Base-by-base conservation (phyloP, 805 yeast genomes). In the Starmera pachycereana region DNA sequence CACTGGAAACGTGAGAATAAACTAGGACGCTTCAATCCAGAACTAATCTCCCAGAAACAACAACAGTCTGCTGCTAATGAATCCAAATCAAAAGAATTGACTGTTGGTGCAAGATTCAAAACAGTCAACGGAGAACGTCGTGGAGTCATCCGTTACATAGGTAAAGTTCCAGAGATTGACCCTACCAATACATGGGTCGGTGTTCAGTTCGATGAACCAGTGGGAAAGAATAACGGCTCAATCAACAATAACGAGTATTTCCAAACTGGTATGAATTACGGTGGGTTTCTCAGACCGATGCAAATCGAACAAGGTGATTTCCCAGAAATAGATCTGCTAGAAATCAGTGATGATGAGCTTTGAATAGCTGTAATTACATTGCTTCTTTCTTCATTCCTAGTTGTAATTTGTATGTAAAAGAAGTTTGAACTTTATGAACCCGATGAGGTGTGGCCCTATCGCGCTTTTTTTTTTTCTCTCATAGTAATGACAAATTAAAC, bases 211-310 rank as follows among this genome's bases (percentile, higher is more conserved):
- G 92, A 84, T 49, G 87, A 83, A 48, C 90, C 97, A 0, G 71
- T 73, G 8, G 97, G 97, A 6, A 86, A 82, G 57, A 86, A 89
- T 52, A 76, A 86, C 53, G 97, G 97, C 0, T 61, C 75, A 16
- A 63, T 87, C 32, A 74, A 76, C 30, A 88, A 85, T 0, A 55
- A 49, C 1, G 51, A 67, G 30, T 71, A 83, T 46, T 89, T 90
- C 5, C 75, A 87, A 29, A 62, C 65, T 6, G 52, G 53, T 6
- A 52, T 51, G 0, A 70, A 71, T 16, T 78, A 84, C 51, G 97
- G 97, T 6, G 77, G 87, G 6, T 86, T 90, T 57, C 75, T 88
- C 12, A 74, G 74, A 43, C 94, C 96, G 0, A 60, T 57, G 10
- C 70, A 66, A 39, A 78, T 89, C 4, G 80, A 78, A 44, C 74